phyloP scores from a whole-genome alignment of 306 rosid species.

The Vicia faba region DNA sequence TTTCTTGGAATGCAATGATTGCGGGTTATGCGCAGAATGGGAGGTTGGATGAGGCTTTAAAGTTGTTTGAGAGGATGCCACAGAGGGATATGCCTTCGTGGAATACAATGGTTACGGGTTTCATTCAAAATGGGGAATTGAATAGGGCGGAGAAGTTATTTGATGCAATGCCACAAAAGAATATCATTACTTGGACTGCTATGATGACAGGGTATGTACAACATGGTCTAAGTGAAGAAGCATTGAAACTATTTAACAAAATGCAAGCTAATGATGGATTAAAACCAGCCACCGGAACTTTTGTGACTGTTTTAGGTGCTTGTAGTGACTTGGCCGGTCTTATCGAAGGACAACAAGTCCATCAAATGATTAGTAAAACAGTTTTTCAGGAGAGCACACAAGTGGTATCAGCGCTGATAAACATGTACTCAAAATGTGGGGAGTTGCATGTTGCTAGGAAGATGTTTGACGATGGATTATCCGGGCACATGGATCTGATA shows the following conservation, averaged over 20 bases:
- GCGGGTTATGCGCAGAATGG: slow-evolving; percentile 46
- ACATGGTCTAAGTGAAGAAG: slow-evolving; percentile 50
- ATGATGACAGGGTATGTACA: slow-evolving; percentile 58
- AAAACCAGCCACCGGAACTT: slow-evolving; percentile 54
- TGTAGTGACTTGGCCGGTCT: slow-evolving; percentile 58
- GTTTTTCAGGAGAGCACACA: slow-evolving; percentile 40
- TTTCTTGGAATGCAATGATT: slow-evolving; percentile 47
- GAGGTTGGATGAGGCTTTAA: slow-evolving; percentile 47
- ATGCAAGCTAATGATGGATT: slow-evolving; percentile 43
- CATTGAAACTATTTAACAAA: slow-evolving; percentile 42
- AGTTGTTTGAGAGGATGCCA: slow-evolving; percentile 50
- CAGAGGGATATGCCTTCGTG: slow-evolving; percentile 53
- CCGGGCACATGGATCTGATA: slow-evolving; percentile 50
- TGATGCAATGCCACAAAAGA: slow-evolving; percentile 44
- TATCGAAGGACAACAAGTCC: slow-evolving; percentile 51
- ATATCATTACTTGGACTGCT: slow-evolving; percentile 49
- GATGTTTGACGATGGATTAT: slow-evolving; percentile 49
- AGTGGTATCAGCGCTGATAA: slow-evolving; percentile 49
- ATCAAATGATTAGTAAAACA: slow-evolving; percentile 51
- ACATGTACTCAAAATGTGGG: slow-evolving; percentile 59
- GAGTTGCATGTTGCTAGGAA: slow-evolving; percentile 49
- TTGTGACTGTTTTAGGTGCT: slow-evolving; percentile 52
- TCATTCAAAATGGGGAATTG: slow-evolving; percentile 45
- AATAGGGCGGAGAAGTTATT: slow-evolving; percentile 44
- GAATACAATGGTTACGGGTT: slow-evolving; percentile 57